phyloP scores from a whole-genome alignment of 2,329 filamentous ascomycete species.

The Ascochyta fabae region DNA sequence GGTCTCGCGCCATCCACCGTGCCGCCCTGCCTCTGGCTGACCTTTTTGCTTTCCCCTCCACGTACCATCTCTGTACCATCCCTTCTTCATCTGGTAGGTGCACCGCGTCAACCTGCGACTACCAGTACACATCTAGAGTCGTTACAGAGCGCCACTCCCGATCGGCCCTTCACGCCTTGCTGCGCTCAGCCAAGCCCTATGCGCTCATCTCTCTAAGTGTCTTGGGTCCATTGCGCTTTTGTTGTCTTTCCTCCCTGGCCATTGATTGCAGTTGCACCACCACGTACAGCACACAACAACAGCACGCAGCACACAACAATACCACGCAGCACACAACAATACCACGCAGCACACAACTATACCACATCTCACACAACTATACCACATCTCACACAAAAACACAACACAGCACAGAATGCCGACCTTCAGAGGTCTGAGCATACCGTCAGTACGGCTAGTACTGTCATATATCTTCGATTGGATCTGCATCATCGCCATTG shows the following conservation, averaged over 20 bases:
- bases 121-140: background rate
- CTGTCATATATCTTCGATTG: conserved; percentile 77
- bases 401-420: conserved; percentile 30
- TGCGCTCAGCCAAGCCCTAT: conserved; percentile 13
- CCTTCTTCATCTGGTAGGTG: conserved; percentile 2
- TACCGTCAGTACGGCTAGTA: conserved; percentile 60
- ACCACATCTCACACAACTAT: too few relatives aligned
- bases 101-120: conserved; percentile 6
- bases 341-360: too few relatives aligned
- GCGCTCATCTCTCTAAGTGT: conserved; percentile 22
- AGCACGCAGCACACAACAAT: too few relatives aligned
- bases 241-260: conserved; percentile 12
- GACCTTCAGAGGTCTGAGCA: conserved; percentile 28
- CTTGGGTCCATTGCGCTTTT: conserved; percentile 8
- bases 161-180: conserved; percentile 15
- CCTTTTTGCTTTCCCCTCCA: background rate
- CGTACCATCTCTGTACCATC: background rate
- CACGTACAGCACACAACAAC: background rate
- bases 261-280: conserved; percentile 11
- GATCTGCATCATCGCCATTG: conserved; percentile 68
- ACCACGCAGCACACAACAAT: background rate
- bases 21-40: background rate
- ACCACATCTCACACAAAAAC: too few relatives aligned
- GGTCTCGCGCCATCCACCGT: background rate
- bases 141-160: background rate